A percentile compares a stretch with the other conserved stretches of the same genome.
Conservation (phyloP, 2,329 filamentous ascomycete genomes). For the Aspergillus latus region DNA sequence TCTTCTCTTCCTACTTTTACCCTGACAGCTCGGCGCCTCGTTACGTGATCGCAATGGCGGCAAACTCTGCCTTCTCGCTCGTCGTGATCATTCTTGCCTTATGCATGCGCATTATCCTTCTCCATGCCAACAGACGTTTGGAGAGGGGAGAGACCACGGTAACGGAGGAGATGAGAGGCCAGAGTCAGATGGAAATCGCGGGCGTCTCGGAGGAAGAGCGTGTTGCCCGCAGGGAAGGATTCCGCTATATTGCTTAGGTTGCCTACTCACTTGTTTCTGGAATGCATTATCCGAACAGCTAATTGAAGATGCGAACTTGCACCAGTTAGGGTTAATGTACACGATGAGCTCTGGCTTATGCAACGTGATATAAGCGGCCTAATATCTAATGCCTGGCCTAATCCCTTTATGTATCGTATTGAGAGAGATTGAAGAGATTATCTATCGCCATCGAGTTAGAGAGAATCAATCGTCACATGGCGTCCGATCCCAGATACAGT, state of each 20-base stretch:
- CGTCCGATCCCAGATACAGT: no score
- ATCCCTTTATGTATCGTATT: no score
- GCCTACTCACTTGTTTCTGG: neutral
- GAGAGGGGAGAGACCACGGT: neutral
- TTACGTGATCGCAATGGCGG: neutral
- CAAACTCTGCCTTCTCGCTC: slow-evolving; percentile 1
- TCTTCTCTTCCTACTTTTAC: slow-evolving; percentile 3
- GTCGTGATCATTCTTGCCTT: neutral
- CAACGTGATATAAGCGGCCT: no score
- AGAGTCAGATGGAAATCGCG: slow-evolving; percentile 3
- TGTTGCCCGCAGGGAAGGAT: neutral
- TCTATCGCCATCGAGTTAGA: no score
- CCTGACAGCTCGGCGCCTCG: neutral
- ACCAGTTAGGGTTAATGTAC: no score
- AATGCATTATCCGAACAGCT: no score
- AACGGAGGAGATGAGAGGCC: neutral
- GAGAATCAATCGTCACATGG: no score
- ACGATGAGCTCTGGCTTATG: no score
- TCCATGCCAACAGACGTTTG: neutral
- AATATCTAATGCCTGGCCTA: no score
- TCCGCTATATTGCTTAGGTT: slow-evolving; percentile 1
- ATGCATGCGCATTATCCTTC: neutral
- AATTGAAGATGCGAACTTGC: no score
- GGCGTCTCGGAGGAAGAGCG: neutral
- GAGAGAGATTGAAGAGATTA: no score